Evolutionary conservation across 179 eudicot species (phyloP), one percentile per base, ranked within the genome.

Genomic region (Corrigiola litoralis): DNA sequence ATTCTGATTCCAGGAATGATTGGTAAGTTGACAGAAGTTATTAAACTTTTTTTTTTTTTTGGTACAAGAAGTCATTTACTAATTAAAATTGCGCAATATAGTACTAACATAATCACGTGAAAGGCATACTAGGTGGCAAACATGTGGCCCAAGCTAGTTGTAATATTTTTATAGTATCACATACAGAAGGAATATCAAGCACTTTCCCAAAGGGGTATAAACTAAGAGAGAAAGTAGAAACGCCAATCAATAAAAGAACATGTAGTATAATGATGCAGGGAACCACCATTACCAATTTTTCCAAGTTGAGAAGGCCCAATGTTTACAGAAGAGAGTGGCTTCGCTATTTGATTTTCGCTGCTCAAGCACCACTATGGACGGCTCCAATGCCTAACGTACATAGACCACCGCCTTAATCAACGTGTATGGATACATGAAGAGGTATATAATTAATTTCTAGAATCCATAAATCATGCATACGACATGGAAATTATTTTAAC

Each of bases 201-300:
- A 81, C 73, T 66, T 81, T 75, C 85, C 82, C 46, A 66, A 81
- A 81, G 55, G 55, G 67, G 85, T 36, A 81, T 77, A 66, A 69
- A 75, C 75, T 48, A 75, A 6, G 74, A 71, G 47, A 17, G 58
- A 53, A 33, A 53, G 21, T 16, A 24, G 27, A 9, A 23, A 61
- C 51, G 37, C 63, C 34, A 63, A 55, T 71, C 23, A 70, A 63
- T 62, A 38, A 63, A 63, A 63, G 33, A 38, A 41, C 59, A 59
- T 13, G 50, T 29, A 63, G 49, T 34, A 54, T 41, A 32, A 69
- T 70, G 20, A 70, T 70, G 37, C 10, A 24, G 24, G 42, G 59
- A 68, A 40, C 66, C 73, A 50, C 60, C 52, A 60, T 38, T 23
- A 50, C 17, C 37, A 21, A 31, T 3, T 2, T 53, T 14, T 12